A percentile compares a stretch with the other conserved stretches of the same genome.
These are phyloP conservation scores for Trichoderma semiorbis DNA, from an alignment of 2,329 filamentous ascomycete genomes.

Conservation along the genomic window DNA sequence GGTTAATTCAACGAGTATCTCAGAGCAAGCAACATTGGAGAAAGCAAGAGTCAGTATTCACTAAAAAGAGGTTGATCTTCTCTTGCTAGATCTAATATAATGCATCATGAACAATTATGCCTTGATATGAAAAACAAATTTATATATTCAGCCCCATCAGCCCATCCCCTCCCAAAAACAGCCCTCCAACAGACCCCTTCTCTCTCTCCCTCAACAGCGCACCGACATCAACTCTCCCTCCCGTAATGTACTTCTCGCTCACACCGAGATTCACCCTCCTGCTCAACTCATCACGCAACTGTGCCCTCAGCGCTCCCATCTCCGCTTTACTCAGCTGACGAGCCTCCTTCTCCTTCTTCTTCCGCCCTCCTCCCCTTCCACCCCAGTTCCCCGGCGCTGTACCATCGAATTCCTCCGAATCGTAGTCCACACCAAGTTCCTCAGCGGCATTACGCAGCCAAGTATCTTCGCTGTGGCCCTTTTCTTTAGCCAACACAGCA, in stretches of 20 bases:
- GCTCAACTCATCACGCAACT: slow-evolving; percentile 67
- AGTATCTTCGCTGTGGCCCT: slow-evolving; percentile 75
- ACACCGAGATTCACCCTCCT: slow-evolving; percentile 82
- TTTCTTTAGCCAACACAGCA: slow-evolving; percentile 79
- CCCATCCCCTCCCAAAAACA: slow-evolving; percentile 42
- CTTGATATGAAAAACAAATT: background rate
- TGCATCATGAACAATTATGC: background rate
- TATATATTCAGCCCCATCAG: slow-evolving; percentile 21
- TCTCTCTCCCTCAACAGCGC: slow-evolving; percentile 62
- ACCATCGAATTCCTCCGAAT: slow-evolving; percentile 83
- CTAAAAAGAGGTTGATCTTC: background rate
- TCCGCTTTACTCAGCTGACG: slow-evolving; percentile 69
- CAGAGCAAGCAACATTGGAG: background rate
- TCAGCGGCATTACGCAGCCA: slow-evolving; percentile 84
- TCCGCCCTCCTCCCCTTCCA: slow-evolving; percentile 69
- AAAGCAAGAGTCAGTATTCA: background rate
- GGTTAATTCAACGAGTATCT: background rate
- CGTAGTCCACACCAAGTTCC: slow-evolving; percentile 90
- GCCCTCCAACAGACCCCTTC: slow-evolving; percentile 36
- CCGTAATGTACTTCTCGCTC: slow-evolving; percentile 79
- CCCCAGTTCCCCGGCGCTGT: slow-evolving; percentile 61
- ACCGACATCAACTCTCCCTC: slow-evolving; percentile 79
- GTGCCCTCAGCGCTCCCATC: slow-evolving; percentile 63
- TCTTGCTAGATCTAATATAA: background rate
- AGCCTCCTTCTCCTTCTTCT: slow-evolving; percentile 70